phyloP scores from a whole-genome alignment of 2,329 filamentous ascomycete genomes.

The Dactylellina leptospora region DNA sequence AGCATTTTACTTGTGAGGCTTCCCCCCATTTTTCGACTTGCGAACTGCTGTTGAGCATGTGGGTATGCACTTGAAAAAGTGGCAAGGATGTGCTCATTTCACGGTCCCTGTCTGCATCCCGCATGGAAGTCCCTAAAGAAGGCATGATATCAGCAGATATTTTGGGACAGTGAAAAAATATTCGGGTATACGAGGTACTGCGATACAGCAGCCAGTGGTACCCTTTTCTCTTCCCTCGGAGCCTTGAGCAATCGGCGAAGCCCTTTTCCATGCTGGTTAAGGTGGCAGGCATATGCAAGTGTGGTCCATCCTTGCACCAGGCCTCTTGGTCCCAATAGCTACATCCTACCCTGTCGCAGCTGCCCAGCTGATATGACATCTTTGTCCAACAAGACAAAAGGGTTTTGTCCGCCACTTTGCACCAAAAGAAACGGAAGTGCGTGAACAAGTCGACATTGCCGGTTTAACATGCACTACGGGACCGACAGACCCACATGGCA shows the following conservation, averaged over 20 bases:
- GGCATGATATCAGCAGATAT: conserved; percentile 26
- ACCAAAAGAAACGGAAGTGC: background rate
- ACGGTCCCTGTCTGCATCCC: conserved; percentile 34
- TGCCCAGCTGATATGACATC: conserved; percentile 5
- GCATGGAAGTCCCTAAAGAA: conserved; percentile 50
- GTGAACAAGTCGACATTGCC: background rate
- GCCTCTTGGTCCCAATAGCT: conserved; percentile 8
- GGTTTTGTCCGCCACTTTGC: background rate
- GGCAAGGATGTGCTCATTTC: conserved; percentile 43
- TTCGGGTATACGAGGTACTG: conserved; percentile 11
- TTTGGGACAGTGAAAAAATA: conserved; percentile 11
- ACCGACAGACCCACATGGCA: conserved; percentile 16
- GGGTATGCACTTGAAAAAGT: conserved; percentile 24
- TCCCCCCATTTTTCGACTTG: conserved; percentile 20
- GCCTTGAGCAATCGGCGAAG: conserved; percentile 39
- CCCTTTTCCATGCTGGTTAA: conserved; percentile 28
- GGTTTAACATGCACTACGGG: background rate
- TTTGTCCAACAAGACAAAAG: background rate
- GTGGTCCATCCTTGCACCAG: conserved; percentile 20
- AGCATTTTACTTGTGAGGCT: conserved; percentile 14
- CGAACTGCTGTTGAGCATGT: conserved; percentile 34
- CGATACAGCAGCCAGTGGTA: conserved; percentile 2
- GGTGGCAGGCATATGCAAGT: conserved; percentile 26
- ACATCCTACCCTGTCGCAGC: background rate
- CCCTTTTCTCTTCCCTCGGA: conserved; percentile 10